A percentile compares a stretch with the other conserved stretches of the same genome.
phyloP scores from a whole-genome alignment of 169 alveolate species.

The Perkinsus marinus region DNA sequence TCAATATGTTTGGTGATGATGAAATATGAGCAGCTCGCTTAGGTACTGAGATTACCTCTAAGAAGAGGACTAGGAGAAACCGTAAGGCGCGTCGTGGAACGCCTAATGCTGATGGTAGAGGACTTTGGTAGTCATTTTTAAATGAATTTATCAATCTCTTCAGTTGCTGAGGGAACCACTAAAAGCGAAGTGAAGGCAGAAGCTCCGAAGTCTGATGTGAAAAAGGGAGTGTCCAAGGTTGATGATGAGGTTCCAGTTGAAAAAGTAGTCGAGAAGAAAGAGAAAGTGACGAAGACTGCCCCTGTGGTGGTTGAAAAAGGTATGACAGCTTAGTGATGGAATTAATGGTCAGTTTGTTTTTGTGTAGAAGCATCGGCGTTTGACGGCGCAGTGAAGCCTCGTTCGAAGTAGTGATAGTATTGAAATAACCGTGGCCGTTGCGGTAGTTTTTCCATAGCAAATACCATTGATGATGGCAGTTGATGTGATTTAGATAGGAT shows the following conservation, averaged over 20 bases:
- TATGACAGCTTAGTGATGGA: background rate
- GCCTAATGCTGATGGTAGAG: background rate
- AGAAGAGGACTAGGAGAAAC: background rate
- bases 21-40: too few relatives aligned
- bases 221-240: too few relatives aligned
- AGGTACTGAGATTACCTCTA: background rate
- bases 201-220: too few relatives aligned
- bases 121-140: background rate
- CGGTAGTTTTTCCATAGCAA: background rate
- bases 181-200: too few relatives aligned
- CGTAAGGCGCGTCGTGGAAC: background rate
- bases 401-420: background rate
- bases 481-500: too few relatives aligned
- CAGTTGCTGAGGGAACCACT: too few relatives aligned
- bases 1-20: background rate
- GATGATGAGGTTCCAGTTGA: too few relatives aligned
- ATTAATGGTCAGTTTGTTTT: background rate
- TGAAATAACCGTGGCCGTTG: background rate
- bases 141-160: too few relatives aligned
- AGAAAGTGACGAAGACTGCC: background rate
- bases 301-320: background rate
- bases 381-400: background rate
- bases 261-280: too few relatives aligned
- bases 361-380: background rate
- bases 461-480: background rate